Base-by-base conservation (phyloP, 805 yeast genomes). In the Metschnikowia drakensbergensis region DNA sequence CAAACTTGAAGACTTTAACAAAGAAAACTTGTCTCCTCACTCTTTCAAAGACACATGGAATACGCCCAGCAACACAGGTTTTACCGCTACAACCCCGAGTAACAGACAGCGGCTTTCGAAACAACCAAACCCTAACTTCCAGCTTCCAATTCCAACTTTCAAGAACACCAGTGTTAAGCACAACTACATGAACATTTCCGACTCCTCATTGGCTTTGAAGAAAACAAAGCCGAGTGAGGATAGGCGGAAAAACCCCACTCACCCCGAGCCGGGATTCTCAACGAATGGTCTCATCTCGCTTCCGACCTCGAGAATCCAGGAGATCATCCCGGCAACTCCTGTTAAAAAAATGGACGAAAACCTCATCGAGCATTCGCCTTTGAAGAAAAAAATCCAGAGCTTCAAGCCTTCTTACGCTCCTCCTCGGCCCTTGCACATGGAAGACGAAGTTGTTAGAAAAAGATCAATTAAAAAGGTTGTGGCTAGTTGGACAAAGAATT, bases 311-410 rank as follows among this genome's bases (percentile, higher is more conserved):
- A 57, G 72, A 58, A 65, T 76, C 54, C 40, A 63, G 55, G 53
- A 59, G 31, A 72, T 86, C 10, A 64, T 81, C 5, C 89, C 91
- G 2, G 80, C 83, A 3, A 84, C 90, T 0, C 91, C 88, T 0
- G 81, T 80, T 6, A 83, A 78, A 59, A 82, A 79, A 53, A 76
- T 82, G 75, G 83, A 42, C 22, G 37, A 33, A 17, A 34, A 42
- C 38, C 32, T 42, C 7, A 13, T 42, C 26, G 45, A 42, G 29
- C 38, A 42, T 10, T 42, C 45, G 26, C 45, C 45, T 6, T 33
- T 33, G 10, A 42, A 42, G 11, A 42, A 42, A 8, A 26, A 33
- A 4, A 33, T 26, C 31, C 45, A 17, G 6, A 10, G 38, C 27
- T 17, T 42, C 27, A 42, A 33, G 25, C 38, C 23, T 17, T 25